Evolutionary conservation across 2,329 filamentous ascomycete species (phyloP).

Genomic region (Fusarium haematococcum): DNA sequence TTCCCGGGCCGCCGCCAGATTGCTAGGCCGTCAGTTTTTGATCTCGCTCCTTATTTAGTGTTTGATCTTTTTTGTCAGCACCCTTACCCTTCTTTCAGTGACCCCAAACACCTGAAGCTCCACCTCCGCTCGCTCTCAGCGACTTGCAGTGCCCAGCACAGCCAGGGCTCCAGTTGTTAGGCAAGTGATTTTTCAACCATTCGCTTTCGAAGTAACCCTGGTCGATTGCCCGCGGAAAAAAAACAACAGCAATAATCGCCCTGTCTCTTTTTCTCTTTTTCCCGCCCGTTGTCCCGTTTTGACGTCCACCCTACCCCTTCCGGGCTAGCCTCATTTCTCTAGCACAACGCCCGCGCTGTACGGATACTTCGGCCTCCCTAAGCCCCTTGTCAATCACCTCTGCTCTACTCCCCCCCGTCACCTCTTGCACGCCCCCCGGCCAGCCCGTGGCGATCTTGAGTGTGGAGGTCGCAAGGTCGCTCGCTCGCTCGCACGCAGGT

Average conservation of each 20-base stretch:
- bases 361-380: slow-evolving; percentile 38
- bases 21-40: background rate
- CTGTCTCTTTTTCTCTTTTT: slow-evolving; percentile 7
- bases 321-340: slow-evolving; percentile 31
- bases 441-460: slow-evolving; percentile 43
- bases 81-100: background rate
- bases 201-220: background rate
- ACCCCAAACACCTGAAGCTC: slow-evolving; percentile 4
- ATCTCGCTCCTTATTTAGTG: background rate
- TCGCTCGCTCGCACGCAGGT: slow-evolving; percentile 13
- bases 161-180: background rate
- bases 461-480: slow-evolving; percentile 41
- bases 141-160: background rate
- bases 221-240: background rate
- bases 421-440: slow-evolving; percentile 33
- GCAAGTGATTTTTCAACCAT: background rate
- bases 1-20: background rate
- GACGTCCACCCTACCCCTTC: slow-evolving; percentile 28
- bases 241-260: slow-evolving; percentile 15
- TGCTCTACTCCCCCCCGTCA: background rate
- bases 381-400: slow-evolving; percentile 36
- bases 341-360: slow-evolving; percentile 17
- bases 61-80: background rate
- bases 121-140: slow-evolving; percentile 16
- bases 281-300: slow-evolving; percentile 28